A percentile compares a stretch with the other conserved stretches of the same genome.
Evolutionary conservation across 495 filamentous ascomycete species (phyloP).

Genomic region (Penicillium fimorum): DNA sequence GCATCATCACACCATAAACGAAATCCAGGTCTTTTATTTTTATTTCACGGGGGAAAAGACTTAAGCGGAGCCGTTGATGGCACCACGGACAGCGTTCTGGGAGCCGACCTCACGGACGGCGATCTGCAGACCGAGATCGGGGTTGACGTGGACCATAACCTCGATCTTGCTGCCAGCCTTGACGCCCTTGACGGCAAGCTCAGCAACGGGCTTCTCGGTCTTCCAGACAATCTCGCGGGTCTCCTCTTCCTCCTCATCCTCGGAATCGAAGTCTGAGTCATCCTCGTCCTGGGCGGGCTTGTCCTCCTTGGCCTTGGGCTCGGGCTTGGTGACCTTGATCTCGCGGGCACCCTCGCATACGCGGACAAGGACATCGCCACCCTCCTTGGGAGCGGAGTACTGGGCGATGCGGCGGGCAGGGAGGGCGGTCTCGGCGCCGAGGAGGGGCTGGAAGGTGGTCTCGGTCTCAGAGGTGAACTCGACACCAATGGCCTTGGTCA

Average conservation of each 20-base stretch:
- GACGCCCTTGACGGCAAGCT: slow-evolving; percentile 76
- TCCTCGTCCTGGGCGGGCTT: slow-evolving; percentile 59
- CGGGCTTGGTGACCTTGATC: slow-evolving; percentile 86
- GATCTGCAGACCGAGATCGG: slow-evolving; percentile 73
- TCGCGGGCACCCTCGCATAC: slow-evolving; percentile 81
- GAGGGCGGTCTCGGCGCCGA: slow-evolving; percentile 82
- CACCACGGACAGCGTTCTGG: slow-evolving; percentile 79
- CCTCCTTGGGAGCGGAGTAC: slow-evolving; percentile 68
- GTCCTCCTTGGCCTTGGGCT: slow-evolving; percentile 70
- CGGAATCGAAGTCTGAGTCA: slow-evolving; percentile 62
- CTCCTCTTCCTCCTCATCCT: slow-evolving; percentile 77
- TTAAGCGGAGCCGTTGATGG: slow-evolving; percentile 50
- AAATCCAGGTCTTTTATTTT: slow-evolving; percentile 24
- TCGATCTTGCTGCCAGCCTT: slow-evolving; percentile 91
- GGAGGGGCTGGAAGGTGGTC: slow-evolving; percentile 70
- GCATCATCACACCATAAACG: slow-evolving; percentile 35
- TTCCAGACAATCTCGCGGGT: slow-evolving; percentile 90
- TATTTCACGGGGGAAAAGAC: slow-evolving; percentile 9
- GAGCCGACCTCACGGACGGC: slow-evolving; percentile 82
- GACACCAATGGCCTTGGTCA: slow-evolving; percentile 84
- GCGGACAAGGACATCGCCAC: slow-evolving; percentile 82
- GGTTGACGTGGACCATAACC: slow-evolving; percentile 81
- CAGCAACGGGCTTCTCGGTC: slow-evolving; percentile 77
- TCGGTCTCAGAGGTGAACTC: slow-evolving; percentile 63
- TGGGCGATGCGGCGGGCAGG: slow-evolving; percentile 81